Percentiles rank a stretch among this genome's conserved stretches.
Evolutionary conservation across 805 yeast genomes (phyloP).

Genomic region (Candida insectorum): DNA sequence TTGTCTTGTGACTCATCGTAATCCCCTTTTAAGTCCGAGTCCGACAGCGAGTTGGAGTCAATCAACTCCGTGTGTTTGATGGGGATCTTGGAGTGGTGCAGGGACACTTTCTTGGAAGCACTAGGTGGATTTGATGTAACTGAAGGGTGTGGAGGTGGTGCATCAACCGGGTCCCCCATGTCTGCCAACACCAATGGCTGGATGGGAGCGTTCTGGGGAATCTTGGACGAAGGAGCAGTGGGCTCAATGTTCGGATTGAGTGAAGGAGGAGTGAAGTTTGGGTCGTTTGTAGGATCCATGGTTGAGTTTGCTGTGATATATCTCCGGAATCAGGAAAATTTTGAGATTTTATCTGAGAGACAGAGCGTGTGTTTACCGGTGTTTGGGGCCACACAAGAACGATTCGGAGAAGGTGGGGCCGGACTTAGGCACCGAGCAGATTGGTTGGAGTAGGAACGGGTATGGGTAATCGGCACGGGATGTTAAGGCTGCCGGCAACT

Average conservation of each 20-base stretch:
- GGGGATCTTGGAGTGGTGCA: slow-evolving; percentile 42
- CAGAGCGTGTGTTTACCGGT: no score
- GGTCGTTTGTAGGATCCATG: slow-evolving; percentile 94
- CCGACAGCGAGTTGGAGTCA: slow-evolving; percentile 12
- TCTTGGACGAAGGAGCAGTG: slow-evolving; percentile 61
- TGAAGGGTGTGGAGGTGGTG: slow-evolving; percentile 60
- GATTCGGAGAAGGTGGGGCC: no score
- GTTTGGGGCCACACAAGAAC: no score
- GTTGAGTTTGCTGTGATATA: background rate
- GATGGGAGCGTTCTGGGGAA: slow-evolving; percentile 74
- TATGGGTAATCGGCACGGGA: no score
- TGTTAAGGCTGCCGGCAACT: no score
- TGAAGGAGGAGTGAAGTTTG: slow-evolving; percentile 84
- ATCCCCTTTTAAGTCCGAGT: background rate
- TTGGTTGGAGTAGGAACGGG: no score
- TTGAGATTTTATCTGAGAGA: background rate
- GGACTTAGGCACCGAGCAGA: no score
- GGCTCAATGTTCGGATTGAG: slow-evolving; percentile 59
- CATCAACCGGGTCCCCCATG: slow-evolving; percentile 65
- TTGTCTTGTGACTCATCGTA: background rate
- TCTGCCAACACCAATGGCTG: slow-evolving; percentile 79
- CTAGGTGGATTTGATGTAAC: background rate
- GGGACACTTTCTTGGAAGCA: background rate
- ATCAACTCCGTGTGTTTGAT: slow-evolving; percentile 54
- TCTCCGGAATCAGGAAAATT: background rate